Percentiles rank a stretch among this genome's conserved stretches.
These are phyloP conservation scores for Pythium vanterpoolii DNA, from an alignment of 352 stramenopile species.

Conservation along the genomic window DNA sequence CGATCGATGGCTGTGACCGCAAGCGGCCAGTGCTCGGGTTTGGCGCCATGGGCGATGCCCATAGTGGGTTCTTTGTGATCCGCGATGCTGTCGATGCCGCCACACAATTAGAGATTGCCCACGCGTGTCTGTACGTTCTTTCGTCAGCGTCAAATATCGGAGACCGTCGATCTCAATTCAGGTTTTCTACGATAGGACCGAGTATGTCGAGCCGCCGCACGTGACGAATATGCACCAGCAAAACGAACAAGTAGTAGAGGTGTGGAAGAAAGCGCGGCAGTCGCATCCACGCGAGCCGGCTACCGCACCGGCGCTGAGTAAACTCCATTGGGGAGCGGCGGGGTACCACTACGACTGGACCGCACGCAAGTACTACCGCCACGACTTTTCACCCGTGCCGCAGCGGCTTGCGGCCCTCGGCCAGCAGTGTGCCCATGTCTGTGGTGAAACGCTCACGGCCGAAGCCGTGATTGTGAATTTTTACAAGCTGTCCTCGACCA, in stretches of 20 bases:
- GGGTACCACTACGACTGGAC: conserved; percentile 87
- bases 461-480: conserved; percentile 85
- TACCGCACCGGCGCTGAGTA: conserved; percentile 41
- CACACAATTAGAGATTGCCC: conserved; percentile 53
- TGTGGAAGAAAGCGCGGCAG: conserved; percentile 50
- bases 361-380: conserved; percentile 54
- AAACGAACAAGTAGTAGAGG: conserved; percentile 36
- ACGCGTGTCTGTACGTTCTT: conserved; percentile 53
- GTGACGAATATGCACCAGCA: conserved; percentile 79
- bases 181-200: conserved; percentile 30
- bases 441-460: conserved; percentile 44
- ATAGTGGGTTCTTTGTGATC: conserved; percentile 70
- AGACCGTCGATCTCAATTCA: neutral
- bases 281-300: conserved; percentile 37
- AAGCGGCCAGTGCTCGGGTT: conserved; percentile 49
- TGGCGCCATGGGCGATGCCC: conserved; percentile 35
- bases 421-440: conserved; percentile 38
- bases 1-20: neutral
- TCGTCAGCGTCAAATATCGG: neutral
- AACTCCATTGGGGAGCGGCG: conserved; percentile 66
- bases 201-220: conserved; percentile 69
- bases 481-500: conserved; percentile 73
- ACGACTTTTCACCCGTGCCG: conserved; percentile 54
- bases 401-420: conserved; percentile 41
- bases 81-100: conserved; percentile 44